Conservation (phyloP, 176 grass and related monocot species). For the Pontederia paniculata region DNA sequence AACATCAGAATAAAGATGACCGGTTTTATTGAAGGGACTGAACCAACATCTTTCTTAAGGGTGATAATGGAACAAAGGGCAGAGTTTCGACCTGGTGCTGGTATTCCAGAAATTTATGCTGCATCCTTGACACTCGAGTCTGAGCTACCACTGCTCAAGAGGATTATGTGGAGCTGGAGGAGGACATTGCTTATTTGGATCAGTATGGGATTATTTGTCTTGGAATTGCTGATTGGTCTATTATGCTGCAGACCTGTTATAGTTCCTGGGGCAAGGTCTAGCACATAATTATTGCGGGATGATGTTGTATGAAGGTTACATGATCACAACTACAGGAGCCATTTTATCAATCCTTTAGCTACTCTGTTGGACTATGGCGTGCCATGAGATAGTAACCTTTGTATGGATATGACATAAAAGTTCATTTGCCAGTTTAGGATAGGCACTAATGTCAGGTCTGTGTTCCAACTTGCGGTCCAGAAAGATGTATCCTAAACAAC, state of each 20-base stretch:
- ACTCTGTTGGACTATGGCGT: too few relatives aligned
- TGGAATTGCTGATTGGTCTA: slow-evolving; percentile 46
- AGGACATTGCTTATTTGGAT: slow-evolving; percentile 89
- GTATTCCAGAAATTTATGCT: slow-evolving; percentile 77
- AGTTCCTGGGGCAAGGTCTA: slow-evolving; percentile 34
- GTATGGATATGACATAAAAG: too few relatives aligned
- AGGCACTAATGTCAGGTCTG: too few relatives aligned
- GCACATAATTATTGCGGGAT: too few relatives aligned
- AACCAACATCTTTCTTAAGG: slow-evolving; percentile 48
- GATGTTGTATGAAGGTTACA: too few relatives aligned
- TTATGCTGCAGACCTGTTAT: slow-evolving; percentile 65
- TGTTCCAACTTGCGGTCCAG: too few relatives aligned
- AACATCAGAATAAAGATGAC: slow-evolving; percentile 61
- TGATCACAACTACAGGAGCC: too few relatives aligned
- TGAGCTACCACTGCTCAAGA: slow-evolving; percentile 69
- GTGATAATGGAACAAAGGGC: slow-evolving; percentile 75
- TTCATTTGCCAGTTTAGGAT: too few relatives aligned
- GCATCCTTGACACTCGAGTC: slow-evolving; percentile 59
- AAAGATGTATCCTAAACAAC: too few relatives aligned
- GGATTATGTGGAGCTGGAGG: slow-evolving; percentile 77
- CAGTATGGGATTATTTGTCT: slow-evolving; percentile 53
- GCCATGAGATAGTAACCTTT: too few relatives aligned
- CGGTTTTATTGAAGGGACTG: slow-evolving; percentile 38
- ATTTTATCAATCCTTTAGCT: too few relatives aligned
- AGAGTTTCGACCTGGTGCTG: slow-evolving; percentile 50